phyloP scores from a whole-genome alignment of 768 basidiomycete genomes.

The Floccularia luteovirens region DNA sequence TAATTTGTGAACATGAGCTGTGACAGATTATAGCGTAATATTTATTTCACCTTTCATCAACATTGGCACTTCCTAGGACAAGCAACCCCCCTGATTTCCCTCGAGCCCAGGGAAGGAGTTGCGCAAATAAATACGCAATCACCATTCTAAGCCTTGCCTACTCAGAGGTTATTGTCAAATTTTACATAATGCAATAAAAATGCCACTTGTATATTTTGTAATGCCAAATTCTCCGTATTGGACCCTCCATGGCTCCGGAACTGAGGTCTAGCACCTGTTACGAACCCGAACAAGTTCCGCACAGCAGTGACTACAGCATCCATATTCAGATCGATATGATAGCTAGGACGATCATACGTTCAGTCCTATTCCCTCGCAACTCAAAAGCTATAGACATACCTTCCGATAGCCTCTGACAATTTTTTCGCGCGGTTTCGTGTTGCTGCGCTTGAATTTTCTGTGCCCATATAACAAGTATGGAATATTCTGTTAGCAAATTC shows the following conservation, averaged over 20 bases:
- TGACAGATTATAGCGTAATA: not conserved
- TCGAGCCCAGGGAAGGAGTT: slow-evolving; percentile 87
- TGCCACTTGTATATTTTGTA: slow-evolving; percentile 91
- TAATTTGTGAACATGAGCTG: not conserved
- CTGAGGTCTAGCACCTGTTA: slow-evolving; percentile 54
- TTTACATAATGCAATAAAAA: not conserved
- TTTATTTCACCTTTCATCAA: slow-evolving; percentile 78
- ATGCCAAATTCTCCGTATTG: slow-evolving; percentile 84
- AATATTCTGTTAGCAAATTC: slow-evolving; percentile 87
- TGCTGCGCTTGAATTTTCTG: slow-evolving; percentile 87
- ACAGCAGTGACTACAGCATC: slow-evolving; percentile 84
- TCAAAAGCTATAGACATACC: slow-evolving; percentile 35
- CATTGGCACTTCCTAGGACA: slow-evolving; percentile 96
- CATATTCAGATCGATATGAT: slow-evolving; percentile 96
- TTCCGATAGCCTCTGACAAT: slow-evolving; percentile 83
- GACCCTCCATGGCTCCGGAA: slow-evolving; percentile 88
- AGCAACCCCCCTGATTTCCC: slow-evolving; percentile 80
- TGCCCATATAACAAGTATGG: slow-evolving; percentile 99
- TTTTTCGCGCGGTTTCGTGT: slow-evolving; percentile 84
- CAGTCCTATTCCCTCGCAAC: not conserved
- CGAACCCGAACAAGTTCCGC: slow-evolving; percentile 72
- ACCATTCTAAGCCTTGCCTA: slow-evolving; percentile 94
- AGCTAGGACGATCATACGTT: slow-evolving; percentile 48
- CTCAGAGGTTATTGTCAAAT: slow-evolving; percentile 1
- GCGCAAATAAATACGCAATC: slow-evolving; percentile 89